Evolutionary conservation across 2,329 filamentous ascomycete genomes (phyloP), one percentile per base, ranked within the genome.

Genomic region (Hymenotorrendiella dingleyae): DNA sequence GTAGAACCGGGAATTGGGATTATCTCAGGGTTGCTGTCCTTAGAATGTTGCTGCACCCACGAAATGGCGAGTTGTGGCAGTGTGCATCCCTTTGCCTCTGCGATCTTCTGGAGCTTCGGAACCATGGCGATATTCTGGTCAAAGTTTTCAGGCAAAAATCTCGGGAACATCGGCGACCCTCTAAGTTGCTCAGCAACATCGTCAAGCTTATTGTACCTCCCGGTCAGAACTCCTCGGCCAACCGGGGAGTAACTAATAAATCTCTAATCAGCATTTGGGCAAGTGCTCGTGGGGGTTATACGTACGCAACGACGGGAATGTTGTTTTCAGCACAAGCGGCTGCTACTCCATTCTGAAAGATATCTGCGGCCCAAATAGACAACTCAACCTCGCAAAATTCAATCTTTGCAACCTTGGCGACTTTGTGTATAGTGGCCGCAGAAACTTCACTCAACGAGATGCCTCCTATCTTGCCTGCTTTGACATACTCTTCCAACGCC

Each of bases 191-290:
- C 63, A 3, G 71, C 70, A 27, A 86, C 63, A 52, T 86, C 82
- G 2, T 73, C 67, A 1, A 54, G 48, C 6, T 60, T 66, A 55
- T 68, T 72, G 54, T 76, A 66, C 48, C 71, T 59, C 1, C 75
- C 74, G 0, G 74, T 73, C 44, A 81, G 60, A 64, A 81, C 72
- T 0, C 76, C 76, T 20, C 75, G 67, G 4, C 84, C 80, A 0
- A 89, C 68, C 1, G 86, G 85, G 33, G 81, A 82, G 64, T 88
- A 90, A 0, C 59, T 61, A 47, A n/a, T n/a, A n/a, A n/a, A n/a
- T n/a, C 28, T 45, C 9, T 40, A 21, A 24, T 55, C 36, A 52
- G 52, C 44, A 24, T 12, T 27, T 19, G 2, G 9, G 3, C 7
- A 4, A 35, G n/a, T 12, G 20, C 14, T 20, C 12, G 21, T 9